These are phyloP conservation scores for Pholiota conissans DNA, from an alignment of 768 basidiomycete species.

Conservation along the genomic window DNA sequence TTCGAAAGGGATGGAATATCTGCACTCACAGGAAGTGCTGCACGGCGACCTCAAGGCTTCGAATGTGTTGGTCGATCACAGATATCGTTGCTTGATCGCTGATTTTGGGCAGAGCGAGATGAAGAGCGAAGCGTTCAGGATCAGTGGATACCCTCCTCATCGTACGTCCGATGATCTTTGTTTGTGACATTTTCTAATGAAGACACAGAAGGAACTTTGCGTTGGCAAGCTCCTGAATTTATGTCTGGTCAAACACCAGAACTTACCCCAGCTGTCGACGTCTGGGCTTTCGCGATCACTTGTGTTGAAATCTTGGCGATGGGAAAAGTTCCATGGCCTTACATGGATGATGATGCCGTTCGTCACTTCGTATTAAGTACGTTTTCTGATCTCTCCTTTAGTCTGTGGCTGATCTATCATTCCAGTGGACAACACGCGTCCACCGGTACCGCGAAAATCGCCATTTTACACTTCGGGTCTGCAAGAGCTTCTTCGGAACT, in stretches of 20 bases:
- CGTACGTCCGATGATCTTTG: conserved; percentile 35
- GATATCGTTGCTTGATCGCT: conserved; percentile 67
- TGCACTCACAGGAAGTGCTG: conserved; percentile 66
- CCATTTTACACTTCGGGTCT: conserved; percentile 35
- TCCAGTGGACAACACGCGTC: conserved; percentile 52
- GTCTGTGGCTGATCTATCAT: conserved; percentile 8
- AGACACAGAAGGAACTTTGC: conserved; percentile 56
- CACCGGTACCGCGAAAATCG: conserved; percentile 46
- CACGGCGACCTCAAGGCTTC: conserved; percentile 84
- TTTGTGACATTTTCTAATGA: not conserved
- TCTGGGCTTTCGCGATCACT: conserved; percentile 70
- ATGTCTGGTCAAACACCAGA: conserved; percentile 43
- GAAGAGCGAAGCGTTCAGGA: conserved; percentile 67
- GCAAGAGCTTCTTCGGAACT: conserved; percentile 47
- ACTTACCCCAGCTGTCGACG: conserved; percentile 58
- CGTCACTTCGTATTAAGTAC: conserved; percentile 51
- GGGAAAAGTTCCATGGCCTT: conserved; percentile 62
- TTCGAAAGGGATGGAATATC: conserved; percentile 82
- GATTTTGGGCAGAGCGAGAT: conserved; percentile 87
- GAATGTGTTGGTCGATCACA: conserved; percentile 76
- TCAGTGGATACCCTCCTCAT: conserved; percentile 50
- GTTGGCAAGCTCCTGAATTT: conserved; percentile 75
- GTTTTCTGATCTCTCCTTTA: conserved; percentile 21
- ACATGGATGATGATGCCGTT: conserved; percentile 51
- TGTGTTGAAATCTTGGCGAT: conserved; percentile 68